These are phyloP conservation scores for Malassezia nana DNA, from an alignment of 1,284 basidiomycete species.

Conservation along the genomic window DNA sequence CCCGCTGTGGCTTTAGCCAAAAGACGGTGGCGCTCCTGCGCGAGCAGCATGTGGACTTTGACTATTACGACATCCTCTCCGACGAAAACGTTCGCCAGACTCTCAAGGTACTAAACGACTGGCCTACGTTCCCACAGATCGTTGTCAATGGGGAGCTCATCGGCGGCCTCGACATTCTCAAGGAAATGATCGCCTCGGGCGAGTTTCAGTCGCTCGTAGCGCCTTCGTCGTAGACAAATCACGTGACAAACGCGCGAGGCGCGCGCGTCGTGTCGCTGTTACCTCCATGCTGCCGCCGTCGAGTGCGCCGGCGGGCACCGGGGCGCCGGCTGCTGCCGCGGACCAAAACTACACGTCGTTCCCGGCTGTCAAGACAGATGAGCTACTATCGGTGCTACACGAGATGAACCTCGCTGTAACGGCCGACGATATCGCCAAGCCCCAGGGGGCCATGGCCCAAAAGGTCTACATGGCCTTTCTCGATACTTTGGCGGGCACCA, in stretches of 20 bases:
- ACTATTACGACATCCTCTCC: constrained; percentile 69
- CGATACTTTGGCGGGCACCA: constrained; percentile 31
- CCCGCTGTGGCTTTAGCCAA: constrained; percentile 62
- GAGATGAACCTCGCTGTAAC: constrained; percentile 33
- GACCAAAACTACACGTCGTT: constrained; percentile 41
- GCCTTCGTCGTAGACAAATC: not conserved
- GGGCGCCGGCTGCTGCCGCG: not conserved
- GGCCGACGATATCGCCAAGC: constrained; percentile 34
- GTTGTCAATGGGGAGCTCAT: constrained; percentile 64
- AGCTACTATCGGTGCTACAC: constrained; percentile 31
- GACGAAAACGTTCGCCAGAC: constrained; percentile 62
- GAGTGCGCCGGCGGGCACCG: not conserved
- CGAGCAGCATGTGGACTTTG: constrained; percentile 59
- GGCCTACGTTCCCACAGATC: constrained; percentile 65
- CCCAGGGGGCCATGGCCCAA: constrained; percentile 28
- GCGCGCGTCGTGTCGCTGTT: not conserved
- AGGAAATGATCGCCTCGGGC: constrained; percentile 52
- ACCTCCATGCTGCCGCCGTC: not conserved
- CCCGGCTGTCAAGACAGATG: constrained; percentile 32
- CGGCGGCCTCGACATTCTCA: constrained; percentile 55
- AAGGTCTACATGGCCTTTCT: constrained; percentile 36
- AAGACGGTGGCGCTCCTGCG: constrained; percentile 60
- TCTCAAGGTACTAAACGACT: constrained; percentile 71
- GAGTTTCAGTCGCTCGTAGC: constrained; percentile 59
- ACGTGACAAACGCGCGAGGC: constrained; percentile 11